Evolutionary conservation across 2,329 filamentous ascomycete genomes (phyloP).

Genomic region (Didymella pinodella): DNA sequence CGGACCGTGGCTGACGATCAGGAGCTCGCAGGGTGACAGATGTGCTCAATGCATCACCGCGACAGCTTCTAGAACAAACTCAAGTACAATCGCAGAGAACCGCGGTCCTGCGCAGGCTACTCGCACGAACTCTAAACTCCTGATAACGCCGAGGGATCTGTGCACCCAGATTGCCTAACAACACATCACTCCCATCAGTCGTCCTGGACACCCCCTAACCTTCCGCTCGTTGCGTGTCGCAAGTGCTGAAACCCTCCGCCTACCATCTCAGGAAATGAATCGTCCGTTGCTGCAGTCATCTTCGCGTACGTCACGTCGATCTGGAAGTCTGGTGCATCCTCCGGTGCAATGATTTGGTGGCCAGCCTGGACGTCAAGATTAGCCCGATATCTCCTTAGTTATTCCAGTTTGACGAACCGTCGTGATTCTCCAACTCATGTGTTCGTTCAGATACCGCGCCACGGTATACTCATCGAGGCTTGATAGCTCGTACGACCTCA

Average conservation of each 20-base stretch:
- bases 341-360: constrained; percentile 43
- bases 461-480: constrained; percentile 35
- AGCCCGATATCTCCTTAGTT: neutral
- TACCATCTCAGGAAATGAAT: constrained; percentile 25
- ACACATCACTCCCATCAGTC: neutral
- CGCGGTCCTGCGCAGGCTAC: neutral
- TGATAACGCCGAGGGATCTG: constrained; percentile 6
- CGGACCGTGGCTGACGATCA: constrained; percentile 18
- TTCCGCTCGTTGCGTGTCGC: constrained; percentile 16
- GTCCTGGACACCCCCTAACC: constrained; percentile 14
- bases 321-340: constrained; percentile 48
- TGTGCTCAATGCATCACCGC: constrained; percentile 15
- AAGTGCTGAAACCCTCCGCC: constrained; percentile 22
- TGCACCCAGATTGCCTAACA: neutral
- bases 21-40: constrained; percentile 9
- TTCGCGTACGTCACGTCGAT: constrained; percentile 52
- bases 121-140: constrained; percentile 1
- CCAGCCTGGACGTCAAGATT: constrained; percentile 41
- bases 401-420: constrained; percentile 23
- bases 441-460: constrained; percentile 29
- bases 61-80: constrained; percentile 17
- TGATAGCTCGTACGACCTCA: constrained; percentile 44
- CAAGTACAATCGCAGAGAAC: constrained; percentile 3
- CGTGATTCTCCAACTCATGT: constrained; percentile 38
- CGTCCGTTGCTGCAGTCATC: constrained; percentile 46